These are phyloP conservation scores for Metschnikowia borealis DNA, from an alignment of 805 yeast species.

Conservation along the genomic window DNA sequence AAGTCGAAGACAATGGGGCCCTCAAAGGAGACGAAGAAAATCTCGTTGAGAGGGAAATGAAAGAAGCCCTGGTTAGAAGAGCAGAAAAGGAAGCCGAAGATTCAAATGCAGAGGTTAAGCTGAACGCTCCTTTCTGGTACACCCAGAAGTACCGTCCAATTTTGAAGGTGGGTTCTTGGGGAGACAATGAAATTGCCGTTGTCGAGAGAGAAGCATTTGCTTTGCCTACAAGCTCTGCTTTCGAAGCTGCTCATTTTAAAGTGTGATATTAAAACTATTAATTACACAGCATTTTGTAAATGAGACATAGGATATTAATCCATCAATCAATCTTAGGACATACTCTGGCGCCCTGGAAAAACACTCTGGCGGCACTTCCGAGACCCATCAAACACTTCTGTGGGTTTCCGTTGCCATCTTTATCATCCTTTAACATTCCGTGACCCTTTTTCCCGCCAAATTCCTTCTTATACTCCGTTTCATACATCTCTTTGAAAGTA, in stretches of 20 bases:
- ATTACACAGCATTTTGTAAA: neutral
- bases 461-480: constrained; percentile 43
- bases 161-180: constrained; percentile 54
- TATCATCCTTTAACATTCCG: constrained; percentile 50
- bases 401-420: constrained; percentile 35
- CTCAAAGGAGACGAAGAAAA: constrained; percentile 4
- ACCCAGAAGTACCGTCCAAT: constrained; percentile 74
- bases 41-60: constrained; percentile 11
- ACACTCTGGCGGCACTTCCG: constrained; percentile 66
- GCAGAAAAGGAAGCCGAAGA: constrained; percentile 30
- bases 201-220: constrained; percentile 72
- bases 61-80: constrained; percentile 14
- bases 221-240: constrained; percentile 58
- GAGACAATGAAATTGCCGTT: constrained; percentile 57
- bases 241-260: constrained; percentile 42
- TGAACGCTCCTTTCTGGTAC: constrained; percentile 58
- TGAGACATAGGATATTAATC: neutral
- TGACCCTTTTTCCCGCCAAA: constrained; percentile 54
- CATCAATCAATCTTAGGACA: constrained; percentile 11
- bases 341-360: constrained; percentile 63
- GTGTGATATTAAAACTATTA: constrained; percentile 5
- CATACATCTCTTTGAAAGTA: constrained; percentile 48
- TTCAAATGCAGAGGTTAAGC: constrained; percentile 17
- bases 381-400: constrained; percentile 57
- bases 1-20: constrained; percentile 19